Base-by-base conservation (phyloP, 139 green algal genomes). In the Tetraselmis chui region DNA sequence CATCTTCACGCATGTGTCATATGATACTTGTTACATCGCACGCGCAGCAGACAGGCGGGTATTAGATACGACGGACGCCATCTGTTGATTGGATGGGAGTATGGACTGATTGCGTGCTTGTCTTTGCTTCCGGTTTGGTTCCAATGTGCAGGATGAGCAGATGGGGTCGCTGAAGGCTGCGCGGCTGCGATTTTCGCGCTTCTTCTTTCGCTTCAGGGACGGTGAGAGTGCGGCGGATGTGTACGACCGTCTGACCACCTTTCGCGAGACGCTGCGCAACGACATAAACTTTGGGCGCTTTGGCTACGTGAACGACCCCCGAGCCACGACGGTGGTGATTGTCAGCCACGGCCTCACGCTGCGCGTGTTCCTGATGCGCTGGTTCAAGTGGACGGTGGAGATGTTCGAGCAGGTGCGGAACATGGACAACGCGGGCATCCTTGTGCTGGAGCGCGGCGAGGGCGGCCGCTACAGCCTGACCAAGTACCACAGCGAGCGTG, bases 351-450 rank as follows among this genome's bases (percentile, higher is more conserved):
- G 88, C 22, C 76, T 91, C 11, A 89, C 88, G 76, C 32, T 91
- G 29, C 80, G 88, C 1, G 76, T 91, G 5, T 91, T 91, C 80
- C 82, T 91, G 59, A 91, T 91, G 88, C 88, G 88, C 1, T 91
- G 87, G 87, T 91, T 84, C 80, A 87, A 90, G 82, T 88, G 82
- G 85, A 89, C 74, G 22, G 85, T 89, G 59, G 82, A 89, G 28
- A 45, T 88, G 76, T 90, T 90, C 29, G 76, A 87, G 45, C 30
- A 75, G 30, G 29, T 90, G 30, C 75, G 81, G 32, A 89, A 89
- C 77, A 76, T 83, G 28, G 22, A 31, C 27, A 90, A 89, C 80
- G 31, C 31, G 11, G 81, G 82, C 23, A 24, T 82, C 23, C 74
- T 77, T 77, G 74, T 77, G 74, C 25, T 77, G 74, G n/a, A 28